Base-by-base conservation (phyloP, 2,329 filamentous ascomycete genomes). In the Pseudopithomyces chartarum region DNA sequence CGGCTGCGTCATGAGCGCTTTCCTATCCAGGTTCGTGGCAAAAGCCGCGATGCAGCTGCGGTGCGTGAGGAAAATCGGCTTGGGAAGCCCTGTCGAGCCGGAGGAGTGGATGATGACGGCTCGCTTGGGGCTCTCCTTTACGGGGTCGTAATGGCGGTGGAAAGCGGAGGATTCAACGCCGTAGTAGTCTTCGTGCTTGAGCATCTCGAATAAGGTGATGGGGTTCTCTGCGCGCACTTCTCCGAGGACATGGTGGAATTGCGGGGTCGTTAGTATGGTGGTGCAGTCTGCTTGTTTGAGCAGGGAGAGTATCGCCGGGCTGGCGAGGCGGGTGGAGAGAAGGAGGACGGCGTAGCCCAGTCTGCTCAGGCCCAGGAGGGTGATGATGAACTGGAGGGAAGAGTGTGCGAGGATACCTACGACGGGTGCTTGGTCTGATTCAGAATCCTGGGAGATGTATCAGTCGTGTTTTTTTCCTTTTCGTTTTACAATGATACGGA, bases 21-120 rank as follows among this genome's bases (percentile, higher is more conserved):
- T 61, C 10, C 58, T 46, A 44, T 66, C 61, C n/a, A 67, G 23
- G 46, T 64, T 57, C 11, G 58, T 59, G 6, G 60, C 56, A 42
- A 64, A 70, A 0, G 62, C 46, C 10, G 62, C 65, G 19, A 70
- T 65, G 42, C 63, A 65, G 51, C 60, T 65, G 19, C 57, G 79
- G 67, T 89, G 84, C 0, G 81, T 84, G 47, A 85, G 81, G 56
- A 80, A 85, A 44, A 89, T 87, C 0, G 86, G 85, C 58, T 88
- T 88, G 0, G 86, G 86, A 0, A 88, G 75, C 0, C 86, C 85
- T 0, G 87, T 87, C 0, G 82, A 85, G 7, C 86, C 85, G 17
- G 77, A 79, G 2, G 80, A 81, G 60, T 83, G 80, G n/a, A 84
- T 67, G 36, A 69, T 68, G 36, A 69, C 58, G 10, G 62, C 55